A percentile compares a stretch with the other conserved stretches of the same genome.
phyloP scores from a whole-genome alignment of 306 rosid genomes.

The Fragaria ananassa region DNA sequence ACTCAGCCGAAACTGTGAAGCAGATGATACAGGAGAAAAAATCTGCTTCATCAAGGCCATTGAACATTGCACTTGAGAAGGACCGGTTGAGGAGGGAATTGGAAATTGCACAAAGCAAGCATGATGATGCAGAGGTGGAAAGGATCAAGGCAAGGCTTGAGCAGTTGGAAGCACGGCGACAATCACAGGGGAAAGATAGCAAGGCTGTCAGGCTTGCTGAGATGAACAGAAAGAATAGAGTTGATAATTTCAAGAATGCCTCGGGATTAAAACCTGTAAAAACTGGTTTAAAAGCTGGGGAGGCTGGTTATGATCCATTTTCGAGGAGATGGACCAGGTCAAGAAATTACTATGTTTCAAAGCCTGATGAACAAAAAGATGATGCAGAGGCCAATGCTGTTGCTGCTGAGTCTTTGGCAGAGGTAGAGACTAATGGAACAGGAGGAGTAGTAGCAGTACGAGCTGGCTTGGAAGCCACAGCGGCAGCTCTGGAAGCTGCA shows the following conservation, averaged over 20 bases:
- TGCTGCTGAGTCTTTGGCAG: constrained; percentile 28
- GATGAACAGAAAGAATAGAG: constrained; percentile 94
- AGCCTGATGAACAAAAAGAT: constrained; percentile 47
- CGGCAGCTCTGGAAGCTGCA: constrained; percentile 84
- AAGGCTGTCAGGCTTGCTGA: constrained; percentile 87
- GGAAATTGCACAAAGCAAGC: constrained; percentile 63
- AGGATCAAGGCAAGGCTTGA: constrained; percentile 63
- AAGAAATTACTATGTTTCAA: constrained; percentile 72
- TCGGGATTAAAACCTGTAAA: no score
- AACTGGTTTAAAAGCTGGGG: no score
- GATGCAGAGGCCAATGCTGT: constrained; percentile 37
- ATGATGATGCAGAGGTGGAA: constrained; percentile 57
- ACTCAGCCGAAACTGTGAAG: constrained; percentile 90
- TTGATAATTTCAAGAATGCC: constrained; percentile 91
- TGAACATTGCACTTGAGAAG: constrained; percentile 93
- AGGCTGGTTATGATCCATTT: no score
- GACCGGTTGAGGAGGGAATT: constrained; percentile 69
- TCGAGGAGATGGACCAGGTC: no score
- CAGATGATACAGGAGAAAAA: constrained; percentile 91
- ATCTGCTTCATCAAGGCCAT: constrained; percentile 69
- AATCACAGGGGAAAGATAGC: constrained; percentile 51
- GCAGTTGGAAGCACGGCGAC: constrained; percentile 69
- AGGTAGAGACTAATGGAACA: constrained; percentile 29
- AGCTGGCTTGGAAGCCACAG: constrained; percentile 70
- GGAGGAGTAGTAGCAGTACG: constrained; percentile 25